Evolutionary conservation across 257 asterid genomes (phyloP), one percentile per base, ranked within the genome.

Genomic region (Linderniella brevidens): DNA sequence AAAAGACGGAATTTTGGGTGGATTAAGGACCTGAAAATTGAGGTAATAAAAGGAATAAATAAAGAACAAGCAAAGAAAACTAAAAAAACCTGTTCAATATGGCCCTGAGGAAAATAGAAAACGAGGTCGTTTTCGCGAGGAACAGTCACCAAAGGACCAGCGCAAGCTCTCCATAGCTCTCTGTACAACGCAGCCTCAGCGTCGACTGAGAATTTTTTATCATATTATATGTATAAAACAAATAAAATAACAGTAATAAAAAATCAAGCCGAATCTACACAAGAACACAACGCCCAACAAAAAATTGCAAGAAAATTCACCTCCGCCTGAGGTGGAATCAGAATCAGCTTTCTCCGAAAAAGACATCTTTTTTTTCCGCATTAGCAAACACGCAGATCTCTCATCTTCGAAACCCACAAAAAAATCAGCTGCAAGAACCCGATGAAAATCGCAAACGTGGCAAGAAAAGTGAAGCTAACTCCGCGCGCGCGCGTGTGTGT

Each of bases 121-220:
- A 88, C 98, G 14, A 84, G 80, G 60, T 84, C 96, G 9, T 64
- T 32, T 50, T 84, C 78, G 17, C 81, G 80, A 46, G 95, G 98
- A 32, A 88, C 87, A 4, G 96, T 84, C 45, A 84, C 98, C 40
- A 88, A 62, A 13, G 98, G 98, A 36, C 98, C 98, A 35, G 98
- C 98, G 56, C 98, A 88, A 13, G 96, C 92, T 58, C 66, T 75
- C 98, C 98, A 88, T 17, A 88, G 81, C 75, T 84, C 98, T 51
- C 74, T 68, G 68, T 78, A 88, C 39, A 88, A 62, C 60, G 97
- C 95, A 25, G 60, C 55, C 65, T 78, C 95, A 50, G 80, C 80
- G 68, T 84, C 94, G 41, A 62, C 97, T 75, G 32, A 44, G 29
- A 36, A 46, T 44, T 11, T 46, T 17, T n/a, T n/a, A n/a, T n/a